Conservation (phyloP, 495 filamentous ascomycete species). For the Amphirosellinia nigrospora region DNA sequence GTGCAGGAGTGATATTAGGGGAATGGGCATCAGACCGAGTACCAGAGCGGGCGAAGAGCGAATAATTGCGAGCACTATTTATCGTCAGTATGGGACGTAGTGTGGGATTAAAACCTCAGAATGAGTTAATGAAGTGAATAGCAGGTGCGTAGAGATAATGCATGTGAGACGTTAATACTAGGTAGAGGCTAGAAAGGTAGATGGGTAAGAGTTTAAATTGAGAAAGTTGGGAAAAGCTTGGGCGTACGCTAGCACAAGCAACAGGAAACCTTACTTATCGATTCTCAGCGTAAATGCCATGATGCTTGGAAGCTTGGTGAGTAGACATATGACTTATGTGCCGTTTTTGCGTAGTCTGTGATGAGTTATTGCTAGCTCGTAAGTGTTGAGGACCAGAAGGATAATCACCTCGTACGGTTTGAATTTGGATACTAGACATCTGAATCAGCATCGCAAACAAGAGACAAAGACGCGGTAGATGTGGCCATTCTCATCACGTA, state of each 20-base stretch:
- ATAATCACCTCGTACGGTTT: neutral
- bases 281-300: neutral
- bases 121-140: no score
- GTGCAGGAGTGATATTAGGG: neutral
- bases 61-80: neutral
- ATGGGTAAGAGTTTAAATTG: neutral
- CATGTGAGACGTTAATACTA: neutral
- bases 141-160: neutral
- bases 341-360: neutral
- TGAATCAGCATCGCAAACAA: neutral
- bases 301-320: neutral
- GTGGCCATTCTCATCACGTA: neutral
- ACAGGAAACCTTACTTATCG: neutral
- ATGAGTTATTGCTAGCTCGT: neutral
- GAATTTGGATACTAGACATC: neutral
- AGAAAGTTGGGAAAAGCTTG: neutral
- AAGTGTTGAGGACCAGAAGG: neutral
- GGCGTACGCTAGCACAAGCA: neutral
- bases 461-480: neutral
- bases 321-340: neutral
- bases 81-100: neutral
- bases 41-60: neutral
- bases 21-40: neutral
- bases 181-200: neutral
- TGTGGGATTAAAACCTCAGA: neutral